These are phyloP conservation scores for Vicia sativa DNA, from an alignment of 306 rosid genomes.

Conservation along the genomic window DNA sequence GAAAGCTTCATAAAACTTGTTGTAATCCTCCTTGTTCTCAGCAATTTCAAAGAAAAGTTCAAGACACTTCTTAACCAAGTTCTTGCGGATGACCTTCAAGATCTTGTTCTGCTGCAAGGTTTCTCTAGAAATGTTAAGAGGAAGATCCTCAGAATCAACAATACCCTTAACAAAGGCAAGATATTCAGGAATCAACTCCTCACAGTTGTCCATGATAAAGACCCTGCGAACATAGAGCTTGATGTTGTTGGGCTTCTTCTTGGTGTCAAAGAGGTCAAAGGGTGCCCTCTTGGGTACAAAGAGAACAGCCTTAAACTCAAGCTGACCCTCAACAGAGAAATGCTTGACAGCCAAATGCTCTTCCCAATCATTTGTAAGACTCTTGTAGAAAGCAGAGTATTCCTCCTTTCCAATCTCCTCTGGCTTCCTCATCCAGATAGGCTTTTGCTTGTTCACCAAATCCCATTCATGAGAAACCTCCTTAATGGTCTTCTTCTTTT, in stretches of 20 bases:
- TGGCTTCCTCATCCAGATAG: constrained; percentile 94
- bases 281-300: constrained; percentile 93
- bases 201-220: constrained; percentile 92
- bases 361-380: constrained; percentile 89
- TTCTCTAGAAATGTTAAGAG: constrained; percentile 82
- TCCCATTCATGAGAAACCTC: constrained; percentile 86
- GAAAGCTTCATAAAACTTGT: constrained; percentile 82
- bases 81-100: constrained; percentile 82
- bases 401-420: constrained; percentile 82
- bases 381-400: constrained; percentile 81
- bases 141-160: constrained; percentile 89
- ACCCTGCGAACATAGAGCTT: constrained; percentile 87
- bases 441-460: constrained; percentile 87
- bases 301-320: constrained; percentile 85
- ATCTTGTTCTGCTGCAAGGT: constrained; percentile 85
- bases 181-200: constrained; percentile 84
- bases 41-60: constrained; percentile 83
- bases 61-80: constrained; percentile 80
- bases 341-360: constrained; percentile 86
- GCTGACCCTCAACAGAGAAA: constrained; percentile 88
- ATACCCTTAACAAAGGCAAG: constrained; percentile 84
- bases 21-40: constrained; percentile 90
- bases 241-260: constrained; percentile 88
- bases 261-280: constrained; percentile 83
- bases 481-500: constrained; percentile 84